Conservation (phyloP, 2,329 filamentous ascomycete genomes). For the Talaromyces piceae region DNA sequence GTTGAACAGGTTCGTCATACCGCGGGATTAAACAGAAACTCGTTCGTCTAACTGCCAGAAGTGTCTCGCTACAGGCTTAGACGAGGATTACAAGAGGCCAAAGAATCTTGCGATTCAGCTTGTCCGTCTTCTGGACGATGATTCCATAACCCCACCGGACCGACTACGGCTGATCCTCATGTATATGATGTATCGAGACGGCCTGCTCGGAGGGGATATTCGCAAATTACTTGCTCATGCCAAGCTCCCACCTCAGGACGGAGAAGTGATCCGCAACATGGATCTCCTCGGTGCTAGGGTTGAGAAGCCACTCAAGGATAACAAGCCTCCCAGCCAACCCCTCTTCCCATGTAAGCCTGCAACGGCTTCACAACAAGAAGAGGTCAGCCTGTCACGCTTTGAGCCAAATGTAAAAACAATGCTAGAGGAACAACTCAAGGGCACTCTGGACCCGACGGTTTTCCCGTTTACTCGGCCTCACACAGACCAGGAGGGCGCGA, state of each 20-base stretch:
- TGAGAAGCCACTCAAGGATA: constrained; percentile 68
- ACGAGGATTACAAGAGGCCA: constrained; percentile 85
- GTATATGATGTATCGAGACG: constrained; percentile 79
- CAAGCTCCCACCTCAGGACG: constrained; percentile 65
- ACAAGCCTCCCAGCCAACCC: constrained; percentile 55
- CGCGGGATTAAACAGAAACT: neutral
- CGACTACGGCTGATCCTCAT: constrained; percentile 77
- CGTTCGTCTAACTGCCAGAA: constrained; percentile 18
- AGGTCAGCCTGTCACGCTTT: constrained; percentile 80
- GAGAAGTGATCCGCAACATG: constrained; percentile 64
- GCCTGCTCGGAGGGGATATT: constrained; percentile 75
- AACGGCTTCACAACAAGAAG: constrained; percentile 54
- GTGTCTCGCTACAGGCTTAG: constrained; percentile 80
- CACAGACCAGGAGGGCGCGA: constrained; percentile 38
- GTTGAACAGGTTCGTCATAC: constrained; percentile 61
- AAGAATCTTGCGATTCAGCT: constrained; percentile 83
- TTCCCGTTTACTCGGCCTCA: constrained; percentile 67
- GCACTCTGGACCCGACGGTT: constrained; percentile 55
- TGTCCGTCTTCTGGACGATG: constrained; percentile 80
- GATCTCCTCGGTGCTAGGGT: constrained; percentile 72
- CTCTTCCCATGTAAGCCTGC: constrained; percentile 64
- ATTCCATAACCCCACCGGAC: constrained; percentile 62
- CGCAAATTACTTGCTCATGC: constrained; percentile 78
- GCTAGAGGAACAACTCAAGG: constrained; percentile 65
- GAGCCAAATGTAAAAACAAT: constrained; percentile 75